A percentile compares a stretch with the other conserved stretches of the same genome.
These are phyloP conservation scores for Diaporthe vaccinii DNA, from an alignment of 2,329 filamentous ascomycete species.

Conservation along the genomic window DNA sequence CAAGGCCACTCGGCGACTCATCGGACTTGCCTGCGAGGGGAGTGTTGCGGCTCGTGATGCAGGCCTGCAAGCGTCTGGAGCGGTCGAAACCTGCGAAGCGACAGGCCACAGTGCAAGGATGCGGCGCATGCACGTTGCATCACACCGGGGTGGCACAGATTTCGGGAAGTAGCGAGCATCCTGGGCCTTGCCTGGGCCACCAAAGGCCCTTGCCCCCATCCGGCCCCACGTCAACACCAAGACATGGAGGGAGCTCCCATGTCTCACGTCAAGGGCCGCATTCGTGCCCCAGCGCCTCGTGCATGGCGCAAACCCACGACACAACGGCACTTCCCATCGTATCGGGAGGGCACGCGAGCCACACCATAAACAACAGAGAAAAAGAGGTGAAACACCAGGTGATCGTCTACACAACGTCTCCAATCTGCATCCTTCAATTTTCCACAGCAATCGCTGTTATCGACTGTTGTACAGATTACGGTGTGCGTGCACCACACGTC, in stretches of 20 bases:
- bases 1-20: constrained; percentile 16
- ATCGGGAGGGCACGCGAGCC: neutral
- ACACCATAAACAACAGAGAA: neutral
- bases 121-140: constrained; percentile 10
- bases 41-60: constrained; percentile 10
- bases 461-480: neutral
- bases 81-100: constrained; percentile 23
- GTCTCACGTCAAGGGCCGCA: constrained; percentile 16
- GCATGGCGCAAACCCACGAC: neutral
- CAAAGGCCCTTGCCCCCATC: neutral
- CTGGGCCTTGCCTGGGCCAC: neutral
- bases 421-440: neutral
- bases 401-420: neutral
- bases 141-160: constrained; percentile 30
- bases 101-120: constrained; percentile 26
- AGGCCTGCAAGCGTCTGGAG: constrained; percentile 25
- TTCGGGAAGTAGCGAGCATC: constrained; percentile 19
- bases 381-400: neutral
- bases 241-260: constrained; percentile 4
- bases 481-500: neutral
- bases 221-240: constrained; percentile 25
- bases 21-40: constrained; percentile 4
- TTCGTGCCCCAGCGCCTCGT: constrained; percentile 16
- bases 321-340: constrained; percentile 1
- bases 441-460: neutral